Conservation (phyloP, 2,329 filamentous ascomycete species). For the Xylariaceae sp. region DNA sequence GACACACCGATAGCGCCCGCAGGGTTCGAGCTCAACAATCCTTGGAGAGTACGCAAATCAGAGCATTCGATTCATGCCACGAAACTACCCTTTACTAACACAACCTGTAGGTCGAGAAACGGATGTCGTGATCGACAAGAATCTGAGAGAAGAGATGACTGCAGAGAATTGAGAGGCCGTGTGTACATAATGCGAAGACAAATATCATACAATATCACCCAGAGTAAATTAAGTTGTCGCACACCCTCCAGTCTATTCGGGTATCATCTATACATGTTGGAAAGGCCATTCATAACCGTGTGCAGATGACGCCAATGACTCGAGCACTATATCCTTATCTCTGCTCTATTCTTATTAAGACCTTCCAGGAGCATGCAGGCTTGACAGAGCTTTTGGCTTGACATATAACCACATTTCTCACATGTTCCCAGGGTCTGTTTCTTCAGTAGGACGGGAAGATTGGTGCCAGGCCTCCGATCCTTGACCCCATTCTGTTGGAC, state of each 20-base stretch:
- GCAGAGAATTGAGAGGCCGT: conserved; percentile 8
- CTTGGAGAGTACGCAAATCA: conserved; percentile 53
- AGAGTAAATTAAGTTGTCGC: too few relatives aligned
- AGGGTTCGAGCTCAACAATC: conserved; percentile 60
- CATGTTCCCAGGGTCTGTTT: conserved; percentile 79
- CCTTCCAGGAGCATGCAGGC: conserved; percentile 87
- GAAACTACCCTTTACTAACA: conserved; percentile 1
- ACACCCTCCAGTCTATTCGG: too few relatives aligned
- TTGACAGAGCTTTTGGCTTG: conserved; percentile 90
- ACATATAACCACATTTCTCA: conserved; percentile 87
- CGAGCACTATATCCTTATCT: conserved; percentile 47
- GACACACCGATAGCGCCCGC: conserved; percentile 50
- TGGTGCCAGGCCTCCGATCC: conserved; percentile 18
- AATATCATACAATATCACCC: too few relatives aligned
- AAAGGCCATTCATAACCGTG: too few relatives aligned
- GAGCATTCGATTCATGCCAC: neutral
- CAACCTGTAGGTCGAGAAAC: conserved; percentile 45
- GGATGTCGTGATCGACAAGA: conserved; percentile 36
- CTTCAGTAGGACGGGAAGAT: conserved; percentile 38
- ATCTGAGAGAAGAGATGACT: neutral
- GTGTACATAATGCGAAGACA: conserved; percentile 20
- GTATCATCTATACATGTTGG: too few relatives aligned
- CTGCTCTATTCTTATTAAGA: conserved; percentile 72
- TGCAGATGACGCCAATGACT: neutral
- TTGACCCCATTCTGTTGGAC: conserved; percentile 29